A percentile compares a stretch with the other conserved stretches of the same genome.
Evolutionary conservation across 352 stramenopile species (phyloP).

Genomic region (Pythium volutum): DNA sequence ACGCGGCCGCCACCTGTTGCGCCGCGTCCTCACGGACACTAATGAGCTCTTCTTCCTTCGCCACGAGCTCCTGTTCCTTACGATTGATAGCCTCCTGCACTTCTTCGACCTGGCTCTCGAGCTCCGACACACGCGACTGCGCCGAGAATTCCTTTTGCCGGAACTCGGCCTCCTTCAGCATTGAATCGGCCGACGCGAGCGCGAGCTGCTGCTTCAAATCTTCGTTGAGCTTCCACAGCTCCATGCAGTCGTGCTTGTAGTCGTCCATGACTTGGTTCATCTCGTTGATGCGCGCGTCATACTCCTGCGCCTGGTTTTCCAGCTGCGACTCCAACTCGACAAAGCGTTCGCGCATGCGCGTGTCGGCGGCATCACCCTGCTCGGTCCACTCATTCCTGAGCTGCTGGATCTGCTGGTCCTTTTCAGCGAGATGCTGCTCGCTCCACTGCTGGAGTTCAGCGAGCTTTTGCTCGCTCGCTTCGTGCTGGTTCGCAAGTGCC

Average conservation of each 20-base stretch:
- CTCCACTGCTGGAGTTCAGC: slow-evolving; percentile 11
- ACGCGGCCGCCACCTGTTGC: slow-evolving; percentile 18
- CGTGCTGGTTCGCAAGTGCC: slow-evolving; percentile 21
- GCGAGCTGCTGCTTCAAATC: slow-evolving; percentile 76
- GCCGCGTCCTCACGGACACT: slow-evolving; percentile 28
- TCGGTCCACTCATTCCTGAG: slow-evolving; percentile 23
- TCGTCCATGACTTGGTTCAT: slow-evolving; percentile 60
- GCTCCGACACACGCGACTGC: slow-evolving; percentile 48
- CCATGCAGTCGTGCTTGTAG: slow-evolving; percentile 78
- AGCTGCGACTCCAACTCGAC: slow-evolving; percentile 37
- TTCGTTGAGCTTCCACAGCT: slow-evolving; percentile 78
- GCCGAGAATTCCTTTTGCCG: slow-evolving; percentile 52
- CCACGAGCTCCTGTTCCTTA: slow-evolving; percentile 43
- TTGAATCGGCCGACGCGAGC: slow-evolving; percentile 48
- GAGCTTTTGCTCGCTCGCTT: slow-evolving; percentile 11
- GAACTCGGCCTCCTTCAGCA: slow-evolving; percentile 55
- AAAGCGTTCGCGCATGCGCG: slow-evolving; percentile 30
- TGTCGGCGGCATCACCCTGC: slow-evolving; percentile 22
- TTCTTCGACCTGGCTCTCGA: slow-evolving; percentile 59
- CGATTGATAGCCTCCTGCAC: slow-evolving; percentile 38
- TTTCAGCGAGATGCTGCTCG: slow-evolving; percentile 23
- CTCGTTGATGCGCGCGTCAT: slow-evolving; percentile 24
- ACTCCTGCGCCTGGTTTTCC: slow-evolving; percentile 31
- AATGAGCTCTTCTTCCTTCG: slow-evolving; percentile 52
- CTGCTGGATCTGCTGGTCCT: slow-evolving; percentile 29